Evolutionary conservation across 2,329 filamentous ascomycete species (phyloP).

Genomic region (Sclerotinia subarctica): DNA sequence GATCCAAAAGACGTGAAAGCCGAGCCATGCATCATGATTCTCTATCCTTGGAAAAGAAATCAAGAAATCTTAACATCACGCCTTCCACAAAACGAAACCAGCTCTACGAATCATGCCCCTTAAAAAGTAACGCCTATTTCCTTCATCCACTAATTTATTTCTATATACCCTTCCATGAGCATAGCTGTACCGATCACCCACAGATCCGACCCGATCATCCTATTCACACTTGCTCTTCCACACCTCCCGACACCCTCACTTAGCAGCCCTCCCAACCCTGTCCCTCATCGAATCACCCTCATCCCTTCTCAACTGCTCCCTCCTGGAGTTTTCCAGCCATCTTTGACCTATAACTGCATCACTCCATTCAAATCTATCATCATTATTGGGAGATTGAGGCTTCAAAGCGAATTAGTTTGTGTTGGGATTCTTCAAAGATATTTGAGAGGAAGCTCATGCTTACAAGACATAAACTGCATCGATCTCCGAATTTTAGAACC

Average conservation of each 20-base stretch:
- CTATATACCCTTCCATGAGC: not conserved
- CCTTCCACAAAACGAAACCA: not conserved
- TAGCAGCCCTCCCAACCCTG: not conserved
- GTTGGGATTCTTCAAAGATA: not conserved
- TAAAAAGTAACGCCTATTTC: not conserved
- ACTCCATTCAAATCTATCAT: not conserved
- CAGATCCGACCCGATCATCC: not conserved
- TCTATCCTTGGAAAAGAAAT: not conserved
- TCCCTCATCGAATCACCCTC: not conserved
- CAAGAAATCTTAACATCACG: not conserved
- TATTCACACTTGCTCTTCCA: not conserved
- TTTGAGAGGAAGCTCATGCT: not conserved
- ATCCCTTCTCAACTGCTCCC: conserved; percentile 6
- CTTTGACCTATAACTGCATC: not conserved
- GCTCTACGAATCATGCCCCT: not conserved
- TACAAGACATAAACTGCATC: conserved; percentile 14
- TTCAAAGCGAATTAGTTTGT: not conserved
- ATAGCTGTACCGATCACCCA: not conserved
- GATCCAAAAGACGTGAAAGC: not conserved
- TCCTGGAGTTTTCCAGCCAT: conserved; percentile 5
- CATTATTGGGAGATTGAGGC: not conserved
- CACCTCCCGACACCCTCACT: not conserved
- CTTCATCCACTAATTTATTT: not conserved
- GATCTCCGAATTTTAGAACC: conserved; percentile 12
- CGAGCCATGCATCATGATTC: not conserved